Base-by-base conservation (phyloP, 306 rosid genomes). In the Rosa rugosa region DNA sequence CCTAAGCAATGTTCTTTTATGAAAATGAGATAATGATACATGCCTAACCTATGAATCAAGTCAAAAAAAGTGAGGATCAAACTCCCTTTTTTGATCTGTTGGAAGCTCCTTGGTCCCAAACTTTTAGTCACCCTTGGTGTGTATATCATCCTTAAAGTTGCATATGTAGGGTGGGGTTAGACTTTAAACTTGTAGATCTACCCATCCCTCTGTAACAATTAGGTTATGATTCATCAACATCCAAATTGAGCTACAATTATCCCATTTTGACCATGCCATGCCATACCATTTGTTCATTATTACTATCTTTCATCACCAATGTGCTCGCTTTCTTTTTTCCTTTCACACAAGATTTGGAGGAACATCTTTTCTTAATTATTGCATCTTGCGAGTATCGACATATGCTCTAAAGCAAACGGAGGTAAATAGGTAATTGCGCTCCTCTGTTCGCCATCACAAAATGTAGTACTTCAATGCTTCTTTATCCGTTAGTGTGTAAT, bases 41-140 rank as follows among this genome's bases (percentile, higher is more conserved):
- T 51, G 8, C 64, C 71, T 45, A 75, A 31, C 46, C 20, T 42
- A 62, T 27, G 71, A 62, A 75, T 69, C 31, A 75, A 60, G 79
- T 75, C 27, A 64, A 64, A 64, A 12, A 62, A 45, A 46, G 27
- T 44, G 31, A 2, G 14, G 38, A 44, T 6, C 67, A 60, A 66
- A 66, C 8, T 62, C n/a, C 11, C 13, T 31, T 62, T 62, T 23
- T 25, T 23, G 3, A 25, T 51, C 69, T 17, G 45, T 62, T 46
- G 45, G 31, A 60, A 45, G 59, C 12, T 62, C 34, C 31, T 75
- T 45, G 59, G 59, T 45, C 71, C 59, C 60, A 1, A 25, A 60
- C 71, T 45, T 62, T 1, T 25, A 60, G 57, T 31, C 71, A 75
- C 79, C 12, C 22, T 6, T 13, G 20, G 22, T 20, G 50, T 45